These are phyloP conservation scores for Coemansia sp. DNA, from an alignment of 192 early-diverging fungal genomes.

Conservation along the genomic window DNA sequence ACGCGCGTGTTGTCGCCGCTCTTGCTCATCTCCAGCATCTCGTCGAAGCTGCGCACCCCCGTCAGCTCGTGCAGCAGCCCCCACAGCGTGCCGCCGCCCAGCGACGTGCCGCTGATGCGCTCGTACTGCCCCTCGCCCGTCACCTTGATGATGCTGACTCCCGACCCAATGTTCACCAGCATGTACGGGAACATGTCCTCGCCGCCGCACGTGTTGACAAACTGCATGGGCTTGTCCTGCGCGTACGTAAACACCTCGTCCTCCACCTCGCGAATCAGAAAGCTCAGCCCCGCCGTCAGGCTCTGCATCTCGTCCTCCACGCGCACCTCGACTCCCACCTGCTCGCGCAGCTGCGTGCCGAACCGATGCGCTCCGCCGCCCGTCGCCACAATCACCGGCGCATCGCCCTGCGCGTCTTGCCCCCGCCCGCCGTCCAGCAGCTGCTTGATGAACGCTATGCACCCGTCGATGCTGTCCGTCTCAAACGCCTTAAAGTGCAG, in stretches of 20 bases:
- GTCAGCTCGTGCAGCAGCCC: constrained; percentile 87
- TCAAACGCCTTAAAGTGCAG: constrained; percentile 94
- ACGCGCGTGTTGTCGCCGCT: constrained; percentile 90
- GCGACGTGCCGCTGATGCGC: constrained; percentile 82
- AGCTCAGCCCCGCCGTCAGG: constrained; percentile 80
- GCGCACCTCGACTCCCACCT: constrained; percentile 70
- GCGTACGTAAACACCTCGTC: constrained; percentile 94
- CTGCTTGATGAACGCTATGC: constrained; percentile 75
- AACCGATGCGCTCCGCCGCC: constrained; percentile 87
- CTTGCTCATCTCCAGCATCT: constrained; percentile 84
- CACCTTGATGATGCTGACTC: constrained; percentile 94
- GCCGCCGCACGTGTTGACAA: constrained; percentile 37
- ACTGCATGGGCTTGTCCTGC: constrained; percentile 67
- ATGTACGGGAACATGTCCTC: constrained; percentile 85
- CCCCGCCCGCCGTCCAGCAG: constrained; percentile 52
- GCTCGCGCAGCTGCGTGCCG: constrained; percentile 61
- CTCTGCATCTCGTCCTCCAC: constrained; percentile 96
- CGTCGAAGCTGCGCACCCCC: constrained; percentile 83
- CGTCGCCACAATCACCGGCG: constrained; percentile 73
- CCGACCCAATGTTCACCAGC: constrained; percentile 96
- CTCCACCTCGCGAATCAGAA: constrained; percentile 86
- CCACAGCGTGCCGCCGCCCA: constrained; percentile 97
- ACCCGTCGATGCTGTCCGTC: constrained; percentile 86
- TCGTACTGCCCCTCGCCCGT: constrained; percentile 81
- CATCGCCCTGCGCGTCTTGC: constrained; percentile 5